Percentiles rank a stretch among this genome's conserved stretches.
phyloP scores from a whole-genome alignment of 352 stramenopile species.

The Phytophthora niederhauseri region DNA sequence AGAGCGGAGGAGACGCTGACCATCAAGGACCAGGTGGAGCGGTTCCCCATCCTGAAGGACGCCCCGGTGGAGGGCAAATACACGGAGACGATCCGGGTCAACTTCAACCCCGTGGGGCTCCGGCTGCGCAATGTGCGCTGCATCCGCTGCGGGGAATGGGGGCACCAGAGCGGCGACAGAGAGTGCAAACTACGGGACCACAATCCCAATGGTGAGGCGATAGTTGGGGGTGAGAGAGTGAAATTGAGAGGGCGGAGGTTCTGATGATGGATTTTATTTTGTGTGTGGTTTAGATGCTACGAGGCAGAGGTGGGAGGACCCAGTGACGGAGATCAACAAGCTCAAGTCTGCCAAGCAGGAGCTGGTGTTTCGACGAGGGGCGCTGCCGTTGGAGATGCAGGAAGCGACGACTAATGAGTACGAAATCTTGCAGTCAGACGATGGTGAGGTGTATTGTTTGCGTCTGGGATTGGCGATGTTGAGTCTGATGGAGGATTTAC shows the following conservation, averaged over 20 bases:
- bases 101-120: constrained; percentile 88
- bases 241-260: background rate
- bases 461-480: background rate
- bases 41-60: constrained; percentile 91
- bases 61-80: constrained; percentile 88
- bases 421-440: constrained; percentile 77
- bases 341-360: constrained; percentile 62
- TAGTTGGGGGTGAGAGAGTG: background rate
- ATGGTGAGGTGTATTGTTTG: constrained; percentile 15
- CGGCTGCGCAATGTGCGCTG: constrained; percentile 86
- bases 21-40: constrained; percentile 86
- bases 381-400: constrained; percentile 79
- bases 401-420: constrained; percentile 44
- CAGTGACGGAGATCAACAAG: constrained; percentile 71
- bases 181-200: constrained; percentile 77
- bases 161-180: constrained; percentile 83
- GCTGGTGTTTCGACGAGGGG: constrained; percentile 55
- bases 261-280: constrained; percentile 5
- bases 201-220: constrained; percentile 67
- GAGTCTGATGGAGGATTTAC: constrained; percentile 1
- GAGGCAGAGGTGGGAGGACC: constrained; percentile 73
- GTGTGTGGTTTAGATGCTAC: constrained; percentile 53
- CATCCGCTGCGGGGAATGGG: constrained; percentile 83
- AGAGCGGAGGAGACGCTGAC: constrained; percentile 73
- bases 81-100: constrained; percentile 81